Percentiles rank a stretch among this genome's conserved stretches.
These are phyloP conservation scores for Didymosphaeria variabile DNA, from an alignment of 2,329 filamentous ascomycete species.

Conservation along the genomic window DNA sequence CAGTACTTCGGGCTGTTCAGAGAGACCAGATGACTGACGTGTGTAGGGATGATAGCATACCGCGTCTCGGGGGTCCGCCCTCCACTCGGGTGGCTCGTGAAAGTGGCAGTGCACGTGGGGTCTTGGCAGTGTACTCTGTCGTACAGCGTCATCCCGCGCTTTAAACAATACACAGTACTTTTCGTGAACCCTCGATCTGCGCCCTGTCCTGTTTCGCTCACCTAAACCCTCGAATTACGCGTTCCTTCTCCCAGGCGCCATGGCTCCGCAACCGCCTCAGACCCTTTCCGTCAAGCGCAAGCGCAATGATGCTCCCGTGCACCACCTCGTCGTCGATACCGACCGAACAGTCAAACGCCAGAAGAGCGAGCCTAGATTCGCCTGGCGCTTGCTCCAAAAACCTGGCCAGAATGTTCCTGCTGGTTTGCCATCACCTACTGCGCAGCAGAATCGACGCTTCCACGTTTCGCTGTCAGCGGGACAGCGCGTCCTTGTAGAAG, in stretches of 20 bases:
- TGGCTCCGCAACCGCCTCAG: conserved; percentile 37
- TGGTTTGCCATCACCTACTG: conserved; percentile 8
- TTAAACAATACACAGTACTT: not conserved
- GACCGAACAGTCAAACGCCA: conserved; percentile 29
- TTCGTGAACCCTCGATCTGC: not conserved
- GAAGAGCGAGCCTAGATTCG: conserved; percentile 27
- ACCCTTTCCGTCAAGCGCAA: conserved; percentile 61
- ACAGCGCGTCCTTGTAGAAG: conserved; percentile 19
- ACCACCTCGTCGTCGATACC: conserved; percentile 53
- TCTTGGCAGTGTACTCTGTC: not conserved
- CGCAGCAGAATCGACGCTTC: conserved; percentile 11
- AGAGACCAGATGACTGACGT: conserved; percentile 21
- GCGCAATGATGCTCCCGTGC: conserved; percentile 65
- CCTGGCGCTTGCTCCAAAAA: conserved; percentile 37
- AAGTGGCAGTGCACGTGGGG: conserved; percentile 6
- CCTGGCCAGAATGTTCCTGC: conserved; percentile 24
- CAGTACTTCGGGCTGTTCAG: not conserved
- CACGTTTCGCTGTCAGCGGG: conserved; percentile 12
- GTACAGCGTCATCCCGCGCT: not conserved
- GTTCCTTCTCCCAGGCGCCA: conserved; percentile 9
- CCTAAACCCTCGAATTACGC: not conserved
- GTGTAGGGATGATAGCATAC: conserved; percentile 4
- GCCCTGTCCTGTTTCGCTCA: not conserved
- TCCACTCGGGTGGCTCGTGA: not conserved
- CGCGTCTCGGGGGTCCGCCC: not conserved